Conservation (phyloP, 2,329 filamentous ascomycete species). For the Aspergillus eucalypticola region DNA sequence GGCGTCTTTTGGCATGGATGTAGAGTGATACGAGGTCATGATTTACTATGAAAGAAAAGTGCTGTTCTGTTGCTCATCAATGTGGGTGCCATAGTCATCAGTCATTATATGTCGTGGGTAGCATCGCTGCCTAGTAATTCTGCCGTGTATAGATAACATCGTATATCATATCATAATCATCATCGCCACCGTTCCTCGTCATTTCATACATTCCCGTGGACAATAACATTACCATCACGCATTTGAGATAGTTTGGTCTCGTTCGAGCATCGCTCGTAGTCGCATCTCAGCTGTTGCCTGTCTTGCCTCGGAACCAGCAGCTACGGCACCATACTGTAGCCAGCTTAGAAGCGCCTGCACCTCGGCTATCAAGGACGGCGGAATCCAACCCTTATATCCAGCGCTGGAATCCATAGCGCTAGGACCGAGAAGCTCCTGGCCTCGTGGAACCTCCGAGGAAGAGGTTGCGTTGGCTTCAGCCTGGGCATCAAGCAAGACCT, state of each 20-base stretch:
- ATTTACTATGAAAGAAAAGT: background rate
- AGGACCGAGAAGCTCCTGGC: background rate
- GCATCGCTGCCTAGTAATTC: background rate
- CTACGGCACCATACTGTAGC: slow-evolving; percentile 31
- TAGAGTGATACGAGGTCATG: slow-evolving; percentile 1
- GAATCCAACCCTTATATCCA: background rate
- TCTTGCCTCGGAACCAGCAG: slow-evolving; percentile 17
- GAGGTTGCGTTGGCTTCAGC: slow-evolving; percentile 23
- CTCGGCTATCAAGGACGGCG: slow-evolving; percentile 26
- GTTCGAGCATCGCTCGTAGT: slow-evolving; percentile 39
- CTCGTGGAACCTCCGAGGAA: background rate
- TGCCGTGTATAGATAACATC: background rate
- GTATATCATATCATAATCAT: background rate
- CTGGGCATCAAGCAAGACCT: slow-evolving; percentile 40
- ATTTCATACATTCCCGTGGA: background rate
- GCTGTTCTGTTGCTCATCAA: background rate
- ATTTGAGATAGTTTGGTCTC: slow-evolving; percentile 13
- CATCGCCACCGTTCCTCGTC: background rate
- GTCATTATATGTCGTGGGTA: background rate
- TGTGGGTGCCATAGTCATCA: background rate
- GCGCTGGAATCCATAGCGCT: background rate
- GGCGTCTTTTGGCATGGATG: background rate
- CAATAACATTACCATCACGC: background rate
- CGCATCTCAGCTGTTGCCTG: slow-evolving; percentile 39
- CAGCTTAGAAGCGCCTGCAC: slow-evolving; percentile 39